These are phyloP conservation scores for Penicillium oxalicum DNA, from an alignment of 2,329 filamentous ascomycete genomes.

Conservation along the genomic window DNA sequence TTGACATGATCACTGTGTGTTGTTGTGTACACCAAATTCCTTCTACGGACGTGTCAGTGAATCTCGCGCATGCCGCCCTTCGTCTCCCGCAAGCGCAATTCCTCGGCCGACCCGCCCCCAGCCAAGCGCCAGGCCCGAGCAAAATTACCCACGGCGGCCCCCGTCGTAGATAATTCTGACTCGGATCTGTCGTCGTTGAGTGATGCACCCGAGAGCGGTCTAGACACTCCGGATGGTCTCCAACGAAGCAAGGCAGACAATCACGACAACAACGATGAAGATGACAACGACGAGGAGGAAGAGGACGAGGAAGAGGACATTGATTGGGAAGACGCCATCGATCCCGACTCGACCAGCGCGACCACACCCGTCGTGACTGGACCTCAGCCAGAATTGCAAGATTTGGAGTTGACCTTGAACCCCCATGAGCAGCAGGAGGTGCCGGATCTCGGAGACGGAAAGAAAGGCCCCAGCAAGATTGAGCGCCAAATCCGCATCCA, in stretches of 20 bases:
- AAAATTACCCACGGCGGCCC: conserved; percentile 20
- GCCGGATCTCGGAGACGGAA: conserved; percentile 57
- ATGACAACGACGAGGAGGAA: conserved; percentile 10
- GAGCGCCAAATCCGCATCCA: conserved; percentile 71
- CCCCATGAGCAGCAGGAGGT: conserved; percentile 48
- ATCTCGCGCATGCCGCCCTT: conserved; percentile 41
- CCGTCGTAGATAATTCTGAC: conserved; percentile 20
- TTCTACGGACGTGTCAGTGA: not conserved
- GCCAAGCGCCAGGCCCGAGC: conserved; percentile 29
- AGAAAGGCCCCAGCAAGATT: conserved; percentile 79
- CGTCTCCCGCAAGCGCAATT: conserved; percentile 40
- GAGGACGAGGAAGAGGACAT: conserved; percentile 53
- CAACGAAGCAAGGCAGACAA: conserved; percentile 5
- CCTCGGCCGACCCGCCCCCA: conserved; percentile 30
- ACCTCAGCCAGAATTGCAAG: conserved; percentile 52
- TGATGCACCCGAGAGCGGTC: conserved; percentile 24
- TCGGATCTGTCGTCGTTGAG: conserved; percentile 34
- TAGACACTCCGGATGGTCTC: conserved; percentile 6
- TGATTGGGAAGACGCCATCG: conserved; percentile 54
- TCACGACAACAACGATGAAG: conserved; percentile 10
- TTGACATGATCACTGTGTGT: no score
- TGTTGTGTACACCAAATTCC: no score
- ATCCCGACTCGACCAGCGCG: conserved; percentile 33
- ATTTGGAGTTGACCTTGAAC: conserved; percentile 66
- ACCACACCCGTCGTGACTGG: conserved; percentile 38